Base-by-base conservation (phyloP, 2,329 filamentous ascomycete species). In the Trichoderma simmonsii region DNA sequence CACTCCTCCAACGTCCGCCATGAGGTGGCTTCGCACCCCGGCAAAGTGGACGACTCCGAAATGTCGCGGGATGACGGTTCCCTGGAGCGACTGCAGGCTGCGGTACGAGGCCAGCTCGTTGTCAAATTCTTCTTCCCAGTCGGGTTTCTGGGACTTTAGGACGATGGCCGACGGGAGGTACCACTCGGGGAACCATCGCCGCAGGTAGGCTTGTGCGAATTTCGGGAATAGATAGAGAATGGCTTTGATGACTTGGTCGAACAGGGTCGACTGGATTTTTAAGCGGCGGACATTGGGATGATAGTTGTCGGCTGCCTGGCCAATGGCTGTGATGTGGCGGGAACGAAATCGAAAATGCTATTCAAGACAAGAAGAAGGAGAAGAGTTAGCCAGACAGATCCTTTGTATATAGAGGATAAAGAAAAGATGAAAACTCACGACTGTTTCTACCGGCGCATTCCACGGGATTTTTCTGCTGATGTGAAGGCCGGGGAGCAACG, bases 121-220 rank as follows among this genome's bases (percentile, higher is more conserved):
- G 28, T 76, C 73, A 51, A 78, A 79, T 51, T 78, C 77, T n/a
- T 75, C 73, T 21, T 78, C 77, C 77, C 76, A 79, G 36, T 72
- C 74, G 36, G 71, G 39, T 62, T 76, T 77, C 61, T 75, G 61
- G 59, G 65, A 72, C 69, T 75, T 77, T 12, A 76, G 30, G 43
- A 77, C 74, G 32, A 74, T 73, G n/a, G 61, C 56, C 11, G 72
- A 18, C 8, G 75, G 74, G 21, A 76, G 48, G 34, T 11, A 54
- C 71, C 70, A 77, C 60, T 75, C 67, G n/a, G 75, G 73, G 61
- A 75, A 74, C 48, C 39, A 62, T 39, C 28, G 18, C 9, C 63
- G 32, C 56, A 74, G 21, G 54, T 69, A 71, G 48, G 61, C 63
- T 61, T 71, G 62, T 39, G 60, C 65, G 18, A 73, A 61, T 15